A percentile compares a stretch with the other conserved stretches of the same genome.
Conservation (phyloP, 2,329 filamentous ascomycete species). For the Huntiella abstrusa region DNA sequence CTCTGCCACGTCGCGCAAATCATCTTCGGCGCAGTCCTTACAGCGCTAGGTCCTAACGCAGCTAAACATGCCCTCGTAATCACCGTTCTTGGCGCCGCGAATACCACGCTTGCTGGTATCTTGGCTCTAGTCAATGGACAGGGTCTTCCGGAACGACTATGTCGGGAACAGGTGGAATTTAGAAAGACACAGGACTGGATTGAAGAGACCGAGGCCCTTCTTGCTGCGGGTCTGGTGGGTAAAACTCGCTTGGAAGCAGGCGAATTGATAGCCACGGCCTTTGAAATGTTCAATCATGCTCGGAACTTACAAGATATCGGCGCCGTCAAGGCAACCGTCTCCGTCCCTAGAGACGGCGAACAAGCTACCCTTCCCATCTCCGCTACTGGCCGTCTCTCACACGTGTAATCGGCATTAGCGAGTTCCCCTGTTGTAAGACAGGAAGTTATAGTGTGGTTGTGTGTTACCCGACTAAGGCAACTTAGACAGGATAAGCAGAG, state of each 20-base stretch:
- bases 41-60: slow-evolving; percentile 25
- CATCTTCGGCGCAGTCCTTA: slow-evolving; percentile 27
- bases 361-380: neutral
- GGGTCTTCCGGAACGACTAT: slow-evolving; percentile 27
- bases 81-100: slow-evolving; percentile 40
- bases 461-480: too few species aligned
- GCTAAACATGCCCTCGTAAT: slow-evolving; percentile 32
- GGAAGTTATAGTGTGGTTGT: too few species aligned
- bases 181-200: slow-evolving; percentile 32
- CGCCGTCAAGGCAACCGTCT: neutral
- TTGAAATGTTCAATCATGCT: slow-evolving; percentile 25
- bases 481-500: too few species aligned
- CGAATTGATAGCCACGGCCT: slow-evolving; percentile 23
- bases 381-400: too few species aligned
- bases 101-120: slow-evolving; percentile 43
- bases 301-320: slow-evolving; percentile 6
- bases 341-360: neutral
- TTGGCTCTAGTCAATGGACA: slow-evolving; percentile 36
- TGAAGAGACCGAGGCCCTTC: slow-evolving; percentile 30
- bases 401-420: too few species aligned
- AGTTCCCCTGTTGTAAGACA: too few species aligned
- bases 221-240: slow-evolving; percentile 24
- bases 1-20: slow-evolving; percentile 26
- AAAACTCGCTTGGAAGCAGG: slow-evolving; percentile 24
- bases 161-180: slow-evolving; percentile 28